Evolutionary conservation across 768 basidiomycete species (phyloP), one percentile per base, ranked within the genome.

Genomic region (Trametes sanguinea): DNA sequence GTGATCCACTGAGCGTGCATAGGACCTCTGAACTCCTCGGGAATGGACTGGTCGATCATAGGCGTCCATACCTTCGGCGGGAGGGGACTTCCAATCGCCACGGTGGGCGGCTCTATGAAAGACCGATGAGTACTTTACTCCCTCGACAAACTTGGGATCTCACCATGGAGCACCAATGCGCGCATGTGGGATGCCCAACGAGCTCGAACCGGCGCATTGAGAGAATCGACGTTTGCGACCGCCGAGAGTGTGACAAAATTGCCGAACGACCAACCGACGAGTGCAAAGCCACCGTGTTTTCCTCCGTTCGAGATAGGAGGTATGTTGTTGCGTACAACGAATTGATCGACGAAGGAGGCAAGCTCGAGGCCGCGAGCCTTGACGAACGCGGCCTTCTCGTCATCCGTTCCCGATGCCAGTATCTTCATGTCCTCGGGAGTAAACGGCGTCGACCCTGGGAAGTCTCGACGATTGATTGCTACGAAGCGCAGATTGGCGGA

Each of bases 371-470:
- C 77, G 1, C 76, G 71, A 1, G 58, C 68, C 30, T 67, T 65
- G 39, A 78, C 43, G 43, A 70, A 73, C 0, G 39, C 66, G 9
- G 61, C 66, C 59, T 74, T 76, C 27, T 62, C 68, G 0, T 68
- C 68, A 16, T 57, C 61, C 6, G 7, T 52, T 11, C 50, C 54
- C 4, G 46, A 35, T 16, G 54, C 10, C 10, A 67, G 47, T 10
- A 30, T 30, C 16, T 13, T 37, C 3, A 63, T 35, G 13, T 71
- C 71, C 43, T 51, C 57, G 1, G 50, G n/a, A 2, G 64, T 35
- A 52, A 65, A 57, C 1, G 68, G 67, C 9, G 71, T 63, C 8
- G 72, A 72, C 3, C 71, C 67, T 0, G 65, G 67, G 44, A 70
- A 72, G 42, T 68, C 70, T 9, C 72, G 66, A 14, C 65, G 58